phyloP scores from a whole-genome alignment of 306 rosid species.

The Rubus idaeus region DNA sequence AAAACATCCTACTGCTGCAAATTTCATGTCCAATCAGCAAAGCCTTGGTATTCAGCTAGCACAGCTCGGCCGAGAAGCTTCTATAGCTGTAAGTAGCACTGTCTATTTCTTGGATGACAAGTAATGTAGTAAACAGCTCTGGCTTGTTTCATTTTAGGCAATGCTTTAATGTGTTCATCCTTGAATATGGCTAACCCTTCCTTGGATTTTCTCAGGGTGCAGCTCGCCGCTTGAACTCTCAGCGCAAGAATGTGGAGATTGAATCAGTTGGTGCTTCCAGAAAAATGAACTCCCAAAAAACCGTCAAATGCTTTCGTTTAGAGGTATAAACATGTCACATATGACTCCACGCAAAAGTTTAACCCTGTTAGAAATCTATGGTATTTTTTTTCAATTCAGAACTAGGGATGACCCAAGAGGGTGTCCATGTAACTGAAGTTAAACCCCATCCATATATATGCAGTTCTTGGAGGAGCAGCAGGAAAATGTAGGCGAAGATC shows the following conservation, averaged over 20 bases:
- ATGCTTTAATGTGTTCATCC: background rate
- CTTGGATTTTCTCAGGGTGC: constrained; percentile 39
- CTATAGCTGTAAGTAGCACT: constrained; percentile 45
- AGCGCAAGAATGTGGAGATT: constrained; percentile 45
- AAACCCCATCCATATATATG: constrained; percentile 14
- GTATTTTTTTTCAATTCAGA: background rate
- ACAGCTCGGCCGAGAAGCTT: constrained; percentile 57
- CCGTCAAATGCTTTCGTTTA: constrained; percentile 38
- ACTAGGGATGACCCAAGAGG: background rate
- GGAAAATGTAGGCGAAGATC: constrained; percentile 38
- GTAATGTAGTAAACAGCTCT: background rate
- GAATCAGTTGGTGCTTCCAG: constrained; percentile 55
- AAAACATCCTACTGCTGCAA: constrained; percentile 36
- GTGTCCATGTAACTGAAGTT: background rate
- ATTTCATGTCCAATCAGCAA: constrained; percentile 55
- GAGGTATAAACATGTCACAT: constrained; percentile 37
- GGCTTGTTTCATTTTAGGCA: background rate
- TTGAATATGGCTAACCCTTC: constrained; percentile 1
- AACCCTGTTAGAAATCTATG: background rate
- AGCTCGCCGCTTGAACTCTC: constrained; percentile 43
- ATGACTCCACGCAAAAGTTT: background rate
- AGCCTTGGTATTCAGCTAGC: constrained; percentile 56
- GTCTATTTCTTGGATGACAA: background rate
- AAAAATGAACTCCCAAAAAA: constrained; percentile 37
- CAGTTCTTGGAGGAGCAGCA: constrained; percentile 41